Evolutionary conservation across 2,329 filamentous ascomycete species (phyloP), one percentile per base, ranked within the genome.

Genomic region (Xylaria sp.): DNA sequence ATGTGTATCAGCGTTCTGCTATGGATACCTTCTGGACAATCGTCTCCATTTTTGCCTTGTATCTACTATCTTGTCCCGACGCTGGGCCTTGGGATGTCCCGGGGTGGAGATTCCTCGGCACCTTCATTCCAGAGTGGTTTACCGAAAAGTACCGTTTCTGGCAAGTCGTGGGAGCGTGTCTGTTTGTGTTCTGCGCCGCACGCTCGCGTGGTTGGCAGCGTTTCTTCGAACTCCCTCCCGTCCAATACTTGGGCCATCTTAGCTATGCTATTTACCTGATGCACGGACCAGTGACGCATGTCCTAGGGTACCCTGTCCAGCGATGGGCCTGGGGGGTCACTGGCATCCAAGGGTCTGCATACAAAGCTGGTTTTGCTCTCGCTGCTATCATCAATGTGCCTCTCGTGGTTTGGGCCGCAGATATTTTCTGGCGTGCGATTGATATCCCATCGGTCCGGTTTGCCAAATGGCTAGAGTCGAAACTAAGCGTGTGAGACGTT

Each of bases 191-290:
- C 57, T 79, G 80, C 37, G 80, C 84, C 17, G 78, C 80, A 23
- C 79, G 82, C 57, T 81, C 80, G 4, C 71, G 74, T 2, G 73
- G 70, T 3, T 82, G 84, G 77, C 82, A 83, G 69, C 74, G 76
- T 17, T 75, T 86, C 60, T 86, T 87, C 74, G 82, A 82, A 69
- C 75, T 77, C 1, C 69, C 74, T 2, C 67, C 79, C 15, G 77
- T 86, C 2, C 84, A 87, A 70, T 88, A 88, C 73, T 76, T 88
- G 5, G 86, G 86, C 61, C 82, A 82, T 70, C 83, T 88, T 67
- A 87, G 84, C 55, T 89, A 86, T 70, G 82, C 84, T 52, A 71
- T 89, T 25, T 89, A 89, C 72, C 79, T 89, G 14, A 83, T 87
- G 77, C 86, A 89, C 70, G 84, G 85, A 0, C 83, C 84, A 3